phyloP scores from a whole-genome alignment of 768 basidiomycete species.

The Lyophyllum atratum region DNA sequence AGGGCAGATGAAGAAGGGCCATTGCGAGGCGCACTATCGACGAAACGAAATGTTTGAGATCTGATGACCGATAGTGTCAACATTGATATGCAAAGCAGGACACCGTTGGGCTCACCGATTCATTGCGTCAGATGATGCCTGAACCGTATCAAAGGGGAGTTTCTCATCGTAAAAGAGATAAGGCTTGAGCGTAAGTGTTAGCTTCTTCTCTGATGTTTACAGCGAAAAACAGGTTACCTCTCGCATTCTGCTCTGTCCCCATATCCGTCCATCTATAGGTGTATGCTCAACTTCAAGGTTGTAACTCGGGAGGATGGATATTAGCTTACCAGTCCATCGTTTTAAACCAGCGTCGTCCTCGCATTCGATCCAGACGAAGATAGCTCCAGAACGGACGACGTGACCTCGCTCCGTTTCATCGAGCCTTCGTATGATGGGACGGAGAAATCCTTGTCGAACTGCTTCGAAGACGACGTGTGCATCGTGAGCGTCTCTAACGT shows the following conservation, averaged over 20 bases:
- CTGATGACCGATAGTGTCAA: slow-evolving; percentile 20
- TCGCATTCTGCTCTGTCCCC: slow-evolving; percentile 70
- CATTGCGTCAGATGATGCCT: slow-evolving; percentile 34
- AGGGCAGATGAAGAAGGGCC: slow-evolving; percentile 52
- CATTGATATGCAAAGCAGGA: not conserved
- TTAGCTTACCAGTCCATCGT: slow-evolving; percentile 56
- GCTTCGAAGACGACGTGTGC: slow-evolving; percentile 63
- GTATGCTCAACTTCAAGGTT: not conserved
- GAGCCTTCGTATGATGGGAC: slow-evolving; percentile 49
- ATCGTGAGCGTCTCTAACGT: slow-evolving; percentile 65
- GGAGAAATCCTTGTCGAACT: slow-evolving; percentile 55
- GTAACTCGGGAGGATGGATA: not conserved
- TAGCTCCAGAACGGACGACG: slow-evolving; percentile 58
- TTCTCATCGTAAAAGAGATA: slow-evolving; percentile 74
- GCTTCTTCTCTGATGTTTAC: not conserved
- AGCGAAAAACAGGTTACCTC: slow-evolving; percentile 37
- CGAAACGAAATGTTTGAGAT: slow-evolving; percentile 38
- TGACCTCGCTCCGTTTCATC: slow-evolving; percentile 61
- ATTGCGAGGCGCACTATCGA: slow-evolving; percentile 54
- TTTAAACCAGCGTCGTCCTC: slow-evolving; percentile 67
- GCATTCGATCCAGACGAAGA: slow-evolving; percentile 73
- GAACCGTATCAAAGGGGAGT: slow-evolving; percentile 44
- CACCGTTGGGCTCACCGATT: slow-evolving; percentile 33
- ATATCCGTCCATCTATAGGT: slow-evolving; percentile 58
- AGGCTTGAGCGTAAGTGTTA: slow-evolving; percentile 39